Conservation (phyloP, 1,139 yeast genomes). For the Entelexis paramagnoliae region DNA sequence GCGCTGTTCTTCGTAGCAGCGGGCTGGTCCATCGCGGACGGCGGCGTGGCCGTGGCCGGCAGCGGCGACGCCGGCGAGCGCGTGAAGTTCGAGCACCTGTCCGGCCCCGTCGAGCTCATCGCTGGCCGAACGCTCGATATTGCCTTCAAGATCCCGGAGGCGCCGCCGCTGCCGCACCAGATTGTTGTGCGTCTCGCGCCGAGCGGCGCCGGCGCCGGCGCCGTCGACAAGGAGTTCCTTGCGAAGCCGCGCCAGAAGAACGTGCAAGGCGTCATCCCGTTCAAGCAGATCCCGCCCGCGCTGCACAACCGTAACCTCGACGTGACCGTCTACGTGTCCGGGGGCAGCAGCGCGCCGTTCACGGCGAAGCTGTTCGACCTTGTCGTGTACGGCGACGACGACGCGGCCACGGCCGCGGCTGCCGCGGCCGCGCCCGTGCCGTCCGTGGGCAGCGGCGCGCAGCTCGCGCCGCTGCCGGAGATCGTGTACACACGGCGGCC, state of each 20-base stretch:
- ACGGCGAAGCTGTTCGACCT: slow-evolving; percentile 16
- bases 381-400: slow-evolving; percentile 15
- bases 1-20: slow-evolving; percentile 11
- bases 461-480: slow-evolving; percentile 50
- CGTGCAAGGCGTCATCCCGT: slow-evolving; percentile 28
- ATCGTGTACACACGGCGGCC: slow-evolving; percentile 57
- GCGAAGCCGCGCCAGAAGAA: slow-evolving; percentile 23
- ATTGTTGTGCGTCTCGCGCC: slow-evolving; percentile 13
- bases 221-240: slow-evolving; percentile 11
- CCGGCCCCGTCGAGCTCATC: slow-evolving; percentile 21
- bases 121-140: slow-evolving; percentile 19
- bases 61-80: slow-evolving; percentile 20
- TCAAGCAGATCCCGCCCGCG: slow-evolving; percentile 28
- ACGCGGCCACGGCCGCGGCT: neutral
- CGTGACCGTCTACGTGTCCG: slow-evolving; percentile 25
- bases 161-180: slow-evolving; percentile 16
- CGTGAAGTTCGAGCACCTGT: slow-evolving; percentile 17
- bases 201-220: slow-evolving; percentile 19
- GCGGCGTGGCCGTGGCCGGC: slow-evolving; percentile 29
- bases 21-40: slow-evolving; percentile 24
- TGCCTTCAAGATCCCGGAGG: slow-evolving; percentile 19
- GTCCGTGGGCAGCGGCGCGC: slow-evolving; percentile 20
- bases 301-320: slow-evolving; percentile 23
- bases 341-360: slow-evolving; percentile 22
- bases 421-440: neutral